Percentiles rank a stretch among this genome's conserved stretches.
phyloP scores from a whole-genome alignment of 345 rosid genomes.

The Ricinus communis region DNA sequence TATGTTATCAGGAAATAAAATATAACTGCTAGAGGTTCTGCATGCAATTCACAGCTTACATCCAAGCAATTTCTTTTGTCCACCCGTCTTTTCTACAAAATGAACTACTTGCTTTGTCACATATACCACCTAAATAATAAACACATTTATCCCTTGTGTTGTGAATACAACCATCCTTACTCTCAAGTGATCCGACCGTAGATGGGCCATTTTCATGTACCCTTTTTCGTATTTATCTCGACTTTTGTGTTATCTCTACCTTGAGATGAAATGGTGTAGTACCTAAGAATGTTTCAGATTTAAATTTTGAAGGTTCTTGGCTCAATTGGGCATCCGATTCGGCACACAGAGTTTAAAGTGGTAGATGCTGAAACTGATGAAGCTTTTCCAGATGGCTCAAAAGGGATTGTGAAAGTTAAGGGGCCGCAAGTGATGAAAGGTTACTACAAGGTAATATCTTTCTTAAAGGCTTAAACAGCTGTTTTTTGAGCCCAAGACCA shows the following conservation, averaged over 20 bases:
- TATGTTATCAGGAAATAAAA: too few species aligned
- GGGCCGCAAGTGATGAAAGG: constrained; percentile 94
- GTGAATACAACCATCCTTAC: neutral
- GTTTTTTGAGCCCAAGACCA: too few species aligned
- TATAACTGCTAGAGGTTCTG: too few species aligned
- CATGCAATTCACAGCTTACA: too few species aligned
- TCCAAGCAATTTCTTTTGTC: too few species aligned
- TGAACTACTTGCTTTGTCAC: too few species aligned
- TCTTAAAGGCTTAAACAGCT: too few species aligned
- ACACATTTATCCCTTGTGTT: too few species aligned
- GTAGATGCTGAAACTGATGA: constrained; percentile 67
- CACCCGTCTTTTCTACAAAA: too few species aligned
- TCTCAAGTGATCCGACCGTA: neutral
- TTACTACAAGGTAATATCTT: constrained; percentile 70
- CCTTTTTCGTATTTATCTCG: neutral
- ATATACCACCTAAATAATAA: too few species aligned
- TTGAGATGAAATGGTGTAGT: constrained; percentile 10
- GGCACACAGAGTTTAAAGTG: constrained; percentile 74
- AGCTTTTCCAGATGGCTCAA: constrained; percentile 68
- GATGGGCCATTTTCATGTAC: neutral
- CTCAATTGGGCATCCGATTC: constrained; percentile 81
- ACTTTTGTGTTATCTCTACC: neutral
- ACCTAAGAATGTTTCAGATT: too few species aligned
- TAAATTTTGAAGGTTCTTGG: constrained; percentile 85
- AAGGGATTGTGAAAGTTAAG: constrained; percentile 82